Percentiles rank a stretch among this genome's conserved stretches.
These are phyloP conservation scores for Penicillium psychrofluorescens DNA, from an alignment of 495 filamentous ascomycete species.

Conservation along the genomic window DNA sequence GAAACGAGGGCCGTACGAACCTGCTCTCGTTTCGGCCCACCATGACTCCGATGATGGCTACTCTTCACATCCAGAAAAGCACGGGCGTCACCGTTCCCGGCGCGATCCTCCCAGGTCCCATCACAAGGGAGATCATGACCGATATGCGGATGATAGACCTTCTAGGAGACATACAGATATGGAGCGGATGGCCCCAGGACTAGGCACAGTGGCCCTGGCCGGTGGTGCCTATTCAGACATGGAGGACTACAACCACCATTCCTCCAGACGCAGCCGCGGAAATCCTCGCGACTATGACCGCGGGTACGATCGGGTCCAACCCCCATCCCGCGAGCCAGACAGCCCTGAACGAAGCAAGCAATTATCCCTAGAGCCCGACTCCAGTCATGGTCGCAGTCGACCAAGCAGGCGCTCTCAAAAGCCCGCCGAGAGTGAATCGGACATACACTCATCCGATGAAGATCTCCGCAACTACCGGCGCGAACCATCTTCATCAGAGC, in stretches of 20 bases:
- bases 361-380: conserved; percentile 11
- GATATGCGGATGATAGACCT: conserved; percentile 21
- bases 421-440: conserved; percentile 21
- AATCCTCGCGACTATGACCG: conserved; percentile 6
- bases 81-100: conserved; percentile 10
- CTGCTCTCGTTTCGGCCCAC: conserved; percentile 26
- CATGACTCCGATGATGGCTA: conserved; percentile 37
- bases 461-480: conserved; percentile 30
- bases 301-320: conserved; percentile 6
- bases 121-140: conserved; percentile 12
- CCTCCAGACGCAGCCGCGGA: conserved; percentile 6
- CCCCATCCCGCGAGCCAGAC: conserved; percentile 9
- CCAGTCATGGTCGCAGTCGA: conserved; percentile 17
- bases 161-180: conserved; percentile 14
- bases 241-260: conserved; percentile 25
- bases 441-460: conserved; percentile 29
- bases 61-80: conserved; percentile 15
- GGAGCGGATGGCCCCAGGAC: conserved; percentile 19
- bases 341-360: conserved; percentile 10
- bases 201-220: conserved; percentile 34
- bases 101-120: conserved; percentile 22
- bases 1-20: conserved; percentile 24
- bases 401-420: conserved; percentile 25
- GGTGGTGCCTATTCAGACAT: conserved; percentile 29
- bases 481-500: conserved; percentile 20